Base-by-base conservation (phyloP, 805 yeast species). In the Ogataea populi-albae region DNA sequence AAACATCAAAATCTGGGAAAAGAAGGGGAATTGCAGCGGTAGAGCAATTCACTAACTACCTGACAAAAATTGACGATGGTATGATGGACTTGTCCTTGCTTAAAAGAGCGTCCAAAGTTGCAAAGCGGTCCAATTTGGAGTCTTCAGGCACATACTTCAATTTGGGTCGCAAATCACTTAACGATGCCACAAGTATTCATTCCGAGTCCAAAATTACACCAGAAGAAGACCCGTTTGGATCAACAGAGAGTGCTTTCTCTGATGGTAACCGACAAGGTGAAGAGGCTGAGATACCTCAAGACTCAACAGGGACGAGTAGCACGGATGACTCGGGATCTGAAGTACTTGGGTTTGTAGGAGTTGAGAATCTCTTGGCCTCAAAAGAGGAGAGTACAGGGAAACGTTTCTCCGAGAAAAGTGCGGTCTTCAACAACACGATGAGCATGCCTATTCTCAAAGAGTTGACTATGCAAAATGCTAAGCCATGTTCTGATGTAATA, bases 61-160 rank as follows among this genome's bases (percentile, higher is more conserved):
- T 80, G 52, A 72, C 71, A 40, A 72, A 79, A 6, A 71, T 78
- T 29, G 86, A 81, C 54, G 82, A 80, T 54, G 87, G 86, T 1
- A 70, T 71, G 46, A 57, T 79, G 54, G 85, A 81, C 56, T 47
- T 75, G 26, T 66, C 70, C 0, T 54, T 79, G 20, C 58, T 80
- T 47, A 69, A 71, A 52, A 71, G 73, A 37, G 67, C 75, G 2
- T 59, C 69, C 16, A 64, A 61, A 38, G 61, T 57, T 3, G 45
- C 50, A 5, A 38, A 37, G n/a, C 32, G 51, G 21, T 30, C 42
- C 15, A 45, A 47, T 6, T 34, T 33, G 32, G 5, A 12, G 27
- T 3, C 23, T 37, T 7, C 40, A 32, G 21, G 12, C 35, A 6
- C 30, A 25, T 17, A 10, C 33, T 14, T 14, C 32, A 6, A 18